Evolutionary conservation across 345 rosid genomes (phyloP).

Genomic region (Atalantia buxifolia): DNA sequence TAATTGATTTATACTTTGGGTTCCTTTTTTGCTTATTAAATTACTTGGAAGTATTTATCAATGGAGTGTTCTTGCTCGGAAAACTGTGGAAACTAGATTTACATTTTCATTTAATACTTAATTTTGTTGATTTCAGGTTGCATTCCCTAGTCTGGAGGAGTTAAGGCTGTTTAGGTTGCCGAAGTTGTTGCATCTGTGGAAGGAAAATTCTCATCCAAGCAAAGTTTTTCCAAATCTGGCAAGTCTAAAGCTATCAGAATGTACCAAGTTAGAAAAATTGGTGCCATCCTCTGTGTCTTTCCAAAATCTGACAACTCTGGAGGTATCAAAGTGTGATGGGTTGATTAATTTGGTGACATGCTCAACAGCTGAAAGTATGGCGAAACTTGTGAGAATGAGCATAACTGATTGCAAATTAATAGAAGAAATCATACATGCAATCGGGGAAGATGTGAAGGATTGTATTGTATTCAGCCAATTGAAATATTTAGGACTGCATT

Average conservation of each 20-base stretch:
- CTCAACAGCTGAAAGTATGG: slow-evolving; percentile 16
- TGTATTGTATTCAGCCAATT: slow-evolving; percentile 4
- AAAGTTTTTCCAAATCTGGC: not conserved
- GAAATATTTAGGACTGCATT: slow-evolving; percentile 1
- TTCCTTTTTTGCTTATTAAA: no score
- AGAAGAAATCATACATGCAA: slow-evolving; percentile 9
- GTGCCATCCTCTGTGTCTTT: slow-evolving; percentile 12
- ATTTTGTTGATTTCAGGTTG: not conserved
- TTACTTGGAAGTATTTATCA: no score
- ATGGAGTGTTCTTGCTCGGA: no score
- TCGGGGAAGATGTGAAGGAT: not conserved
- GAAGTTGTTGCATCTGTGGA: not conserved
- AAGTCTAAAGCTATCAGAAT: not conserved
- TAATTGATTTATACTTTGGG: no score
- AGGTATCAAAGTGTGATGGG: slow-evolving; percentile 13
- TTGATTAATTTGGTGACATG: slow-evolving; percentile 7
- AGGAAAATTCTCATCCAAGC: not conserved
- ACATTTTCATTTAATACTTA: not conserved
- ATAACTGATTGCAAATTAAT: slow-evolving; percentile 17
- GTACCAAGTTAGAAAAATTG: slow-evolving; percentile 1
- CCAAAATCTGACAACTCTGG: slow-evolving; percentile 7
- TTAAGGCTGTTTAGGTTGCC: not conserved
- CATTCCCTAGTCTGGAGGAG: not conserved
- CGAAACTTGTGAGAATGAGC: slow-evolving; percentile 13
- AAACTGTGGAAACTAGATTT: no score